Evolutionary conservation across 2,329 filamentous ascomycete species (phyloP), one percentile per base, ranked within the genome.

Genomic region (Endothia cerciana): DNA sequence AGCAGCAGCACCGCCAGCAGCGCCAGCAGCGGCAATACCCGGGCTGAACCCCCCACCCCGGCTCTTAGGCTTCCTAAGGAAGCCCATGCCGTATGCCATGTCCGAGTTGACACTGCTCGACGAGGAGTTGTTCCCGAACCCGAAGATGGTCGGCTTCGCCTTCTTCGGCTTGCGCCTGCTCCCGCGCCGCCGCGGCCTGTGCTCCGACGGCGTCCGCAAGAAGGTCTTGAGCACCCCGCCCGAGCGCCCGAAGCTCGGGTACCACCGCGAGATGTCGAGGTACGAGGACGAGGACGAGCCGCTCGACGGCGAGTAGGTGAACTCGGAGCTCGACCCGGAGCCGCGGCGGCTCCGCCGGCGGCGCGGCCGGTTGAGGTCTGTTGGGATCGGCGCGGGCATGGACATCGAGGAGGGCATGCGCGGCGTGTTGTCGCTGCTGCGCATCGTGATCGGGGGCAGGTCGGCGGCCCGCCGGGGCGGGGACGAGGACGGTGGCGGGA

Each of bases 1-100:
- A 17, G 53, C 61, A 17, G 13, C 49, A 13, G 28, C 49, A 51
- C n/a, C 49, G 17, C 45, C 45, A 25, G 40, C 40, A 41, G 40
- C 40, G 33, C 62, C 63, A n/a, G 65, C 57, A 71, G 63, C 45
- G 38, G 38, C 65, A 53, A 43, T 40, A 2, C 71, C 69, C 13
- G 76, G 74, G 33, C 73, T 76, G 41, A 72, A 70, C 19, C 61
- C 53, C 1, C 61, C 61, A 47, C 74, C 71, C 51, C 76, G 77
- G 64, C 75, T 78, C 68, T 73, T 73, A 36, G 70, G 68, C 51
- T 77, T 76, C 68, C 81, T 82, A 57, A 86, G 79, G 69, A 84
- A 89, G 19, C 87, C 88, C 63, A 79, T 82, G 11, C 89, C 89
- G 73, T 91, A 91, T 11, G 89, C 89, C 67, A 91, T 77, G 73